Base-by-base conservation (phyloP, 768 basidiomycete species). In the Lactifluus subvellereus region DNA sequence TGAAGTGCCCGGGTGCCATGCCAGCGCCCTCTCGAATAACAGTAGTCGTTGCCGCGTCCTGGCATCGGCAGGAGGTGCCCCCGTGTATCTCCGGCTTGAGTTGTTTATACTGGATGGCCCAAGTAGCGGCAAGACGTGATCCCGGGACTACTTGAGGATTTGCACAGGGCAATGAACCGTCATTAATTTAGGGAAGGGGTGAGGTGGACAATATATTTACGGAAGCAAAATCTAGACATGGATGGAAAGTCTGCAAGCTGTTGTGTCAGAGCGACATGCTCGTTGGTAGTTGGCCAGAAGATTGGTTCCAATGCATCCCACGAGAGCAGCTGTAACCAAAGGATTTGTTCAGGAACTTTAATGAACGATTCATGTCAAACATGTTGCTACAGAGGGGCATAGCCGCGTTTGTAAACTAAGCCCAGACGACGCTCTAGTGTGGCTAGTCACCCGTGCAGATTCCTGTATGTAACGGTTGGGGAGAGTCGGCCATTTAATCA, bases 21-120 rank as follows among this genome's bases (percentile, higher is more conserved):
- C 40, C 10, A 38, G 56, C 22, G 40, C 22, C 35, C 1, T n/a
- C 20, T 57, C 40, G 13, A 32, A 45, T 14, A 35, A 22, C 13
- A 32, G 42, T 40, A 32, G 18, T 52, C 8, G 38, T 43, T 43
- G 11, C 30, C 30, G 30, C 49, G 6, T 33, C n/a, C 27, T 38
- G 33, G 43, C 20, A 47, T n/a, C 9, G 22, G 18, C 18, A 43
- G 10, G 32, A 13, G 22, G 37, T 37, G 27, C 35, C n/a, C 20
- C 11, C 27, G 10, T 33, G 9, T 57, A 11, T 20, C 13, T 35
- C 45, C 40, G 13, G 6, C 33, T 30, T 27, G 30, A 35, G 27
- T 48, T 48, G 37, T 22, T 45, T 18, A 27, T 20, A 18, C 16
- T 42, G 33, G 61, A 57, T 62, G 61, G 51, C 50, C 35, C 32